Evolutionary conservation across 345 rosid genomes (phyloP).

Genomic region (Firmiana major): DNA sequence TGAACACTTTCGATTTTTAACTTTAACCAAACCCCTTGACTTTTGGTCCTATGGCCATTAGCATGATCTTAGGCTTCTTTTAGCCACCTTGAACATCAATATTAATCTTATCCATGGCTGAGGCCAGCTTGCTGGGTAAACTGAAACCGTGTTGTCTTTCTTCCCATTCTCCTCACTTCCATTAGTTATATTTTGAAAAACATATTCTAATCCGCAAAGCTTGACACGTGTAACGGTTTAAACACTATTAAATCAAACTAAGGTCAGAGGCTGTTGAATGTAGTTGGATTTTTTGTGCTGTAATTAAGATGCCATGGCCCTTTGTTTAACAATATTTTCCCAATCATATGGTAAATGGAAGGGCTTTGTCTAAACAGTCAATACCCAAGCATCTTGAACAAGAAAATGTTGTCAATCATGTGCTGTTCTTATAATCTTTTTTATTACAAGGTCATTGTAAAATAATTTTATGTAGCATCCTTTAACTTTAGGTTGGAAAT

Average conservation of each 20-base stretch:
- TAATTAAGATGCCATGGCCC: neutral
- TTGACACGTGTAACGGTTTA: neutral
- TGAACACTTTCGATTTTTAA: neutral
- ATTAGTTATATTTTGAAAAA: neutral
- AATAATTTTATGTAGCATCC: constrained; percentile 15
- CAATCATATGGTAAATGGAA: neutral
- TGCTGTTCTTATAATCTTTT: neutral
- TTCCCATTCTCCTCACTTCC: neutral
- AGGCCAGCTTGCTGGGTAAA: neutral
- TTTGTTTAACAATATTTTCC: neutral
- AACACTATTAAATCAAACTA: neutral
- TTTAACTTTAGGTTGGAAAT: constrained; percentile 20
- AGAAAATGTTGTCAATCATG: neutral
- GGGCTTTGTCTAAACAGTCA: neutral
- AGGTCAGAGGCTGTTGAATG: neutral
- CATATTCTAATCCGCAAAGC: neutral
- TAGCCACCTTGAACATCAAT: neutral
- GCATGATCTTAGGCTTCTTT: neutral
- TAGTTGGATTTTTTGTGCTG: neutral
- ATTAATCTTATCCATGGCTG: neutral
- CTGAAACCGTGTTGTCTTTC: constrained; percentile 1
- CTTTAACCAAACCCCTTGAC: neutral
- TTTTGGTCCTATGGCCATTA: neutral
- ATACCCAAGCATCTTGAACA: constrained; percentile 1
- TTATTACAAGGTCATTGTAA: neutral